These are phyloP conservation scores for Tephrocybe sp. DNA, from an alignment of 768 basidiomycete species.

Conservation along the genomic window DNA sequence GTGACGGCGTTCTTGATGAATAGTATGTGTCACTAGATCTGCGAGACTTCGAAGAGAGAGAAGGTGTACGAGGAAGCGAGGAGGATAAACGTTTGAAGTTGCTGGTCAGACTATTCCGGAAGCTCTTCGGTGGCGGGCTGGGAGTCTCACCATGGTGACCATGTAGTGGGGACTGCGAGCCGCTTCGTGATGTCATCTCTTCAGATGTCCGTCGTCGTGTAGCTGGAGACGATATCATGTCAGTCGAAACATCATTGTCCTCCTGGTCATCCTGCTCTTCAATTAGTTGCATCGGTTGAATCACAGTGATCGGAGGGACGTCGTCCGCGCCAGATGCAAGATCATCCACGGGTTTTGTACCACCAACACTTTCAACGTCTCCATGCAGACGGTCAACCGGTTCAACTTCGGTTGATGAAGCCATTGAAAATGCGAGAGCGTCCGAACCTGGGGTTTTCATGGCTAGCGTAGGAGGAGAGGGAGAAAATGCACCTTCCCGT, in stretches of 20 bases:
- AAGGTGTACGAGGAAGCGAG: constrained; percentile 69
- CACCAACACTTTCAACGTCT: neutral
- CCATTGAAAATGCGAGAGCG: constrained; percentile 5
- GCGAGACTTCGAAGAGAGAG: constrained; percentile 44
- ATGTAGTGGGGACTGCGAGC: constrained; percentile 19
- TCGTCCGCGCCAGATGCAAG: constrained; percentile 16
- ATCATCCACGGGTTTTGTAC: constrained; percentile 4
- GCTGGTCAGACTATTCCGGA: constrained; percentile 46
- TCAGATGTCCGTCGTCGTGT: constrained; percentile 18
- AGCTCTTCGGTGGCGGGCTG: constrained; percentile 51
- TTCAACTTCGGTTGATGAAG: constrained; percentile 6
- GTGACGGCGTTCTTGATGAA: constrained; percentile 39
- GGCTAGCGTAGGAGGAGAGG: constrained; percentile 31
- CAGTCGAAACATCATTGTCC: constrained; percentile 9
- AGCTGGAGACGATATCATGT: constrained; percentile 11
- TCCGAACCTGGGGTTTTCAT: constrained; percentile 13
- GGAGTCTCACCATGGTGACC: constrained; percentile 28
- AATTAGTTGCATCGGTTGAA: constrained; percentile 26
- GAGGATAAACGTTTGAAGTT: constrained; percentile 47
- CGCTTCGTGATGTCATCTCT: constrained; percentile 11
- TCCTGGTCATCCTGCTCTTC: constrained; percentile 13
- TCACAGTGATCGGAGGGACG: constrained; percentile 36
- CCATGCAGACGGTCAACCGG: constrained; percentile 3
- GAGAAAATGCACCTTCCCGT: constrained; percentile 71
- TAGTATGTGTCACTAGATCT: constrained; percentile 30